A percentile compares a stretch with the other conserved stretches of the same genome.
These are phyloP conservation scores for Colletotrichum cereale DNA, from an alignment of 2,329 filamentous ascomycete genomes.

Conservation along the genomic window DNA sequence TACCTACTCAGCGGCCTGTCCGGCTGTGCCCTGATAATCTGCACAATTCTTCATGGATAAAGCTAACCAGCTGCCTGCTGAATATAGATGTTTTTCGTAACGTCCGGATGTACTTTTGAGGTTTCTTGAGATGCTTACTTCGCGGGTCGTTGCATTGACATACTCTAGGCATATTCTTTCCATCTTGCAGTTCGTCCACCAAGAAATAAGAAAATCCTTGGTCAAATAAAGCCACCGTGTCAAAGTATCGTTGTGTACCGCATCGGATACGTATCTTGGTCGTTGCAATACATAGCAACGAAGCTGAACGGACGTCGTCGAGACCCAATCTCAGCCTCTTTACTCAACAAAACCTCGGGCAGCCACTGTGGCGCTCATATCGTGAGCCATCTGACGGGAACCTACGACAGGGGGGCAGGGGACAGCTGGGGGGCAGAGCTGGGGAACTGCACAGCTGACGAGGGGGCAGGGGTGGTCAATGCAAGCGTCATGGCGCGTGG, in stretches of 20 bases:
- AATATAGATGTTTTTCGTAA: background rate
- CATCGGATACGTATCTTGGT: too few species aligned
- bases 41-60: too few species aligned
- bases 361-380: slow-evolving; percentile 38
- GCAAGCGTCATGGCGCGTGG: slow-evolving; percentile 39
- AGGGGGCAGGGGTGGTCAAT: slow-evolving; percentile 30
- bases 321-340: background rate
- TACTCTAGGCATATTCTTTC: background rate
- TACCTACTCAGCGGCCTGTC: too few species aligned
- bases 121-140: background rate
- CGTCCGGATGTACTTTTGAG: background rate
- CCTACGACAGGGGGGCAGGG: slow-evolving; percentile 16
- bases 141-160: background rate
- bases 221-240: too few species aligned
- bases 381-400: slow-evolving; percentile 11
- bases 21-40: too few species aligned
- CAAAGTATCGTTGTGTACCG: too few species aligned
- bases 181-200: background rate
- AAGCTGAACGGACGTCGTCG: background rate
- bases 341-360: background rate
- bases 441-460: background rate
- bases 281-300: too few species aligned
- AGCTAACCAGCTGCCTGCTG: background rate
- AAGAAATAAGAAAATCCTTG: background rate
- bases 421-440: background rate